These are phyloP conservation scores for Abrus precatorius DNA, from an alignment of 306 rosid genomes.

Conservation along the genomic window DNA sequence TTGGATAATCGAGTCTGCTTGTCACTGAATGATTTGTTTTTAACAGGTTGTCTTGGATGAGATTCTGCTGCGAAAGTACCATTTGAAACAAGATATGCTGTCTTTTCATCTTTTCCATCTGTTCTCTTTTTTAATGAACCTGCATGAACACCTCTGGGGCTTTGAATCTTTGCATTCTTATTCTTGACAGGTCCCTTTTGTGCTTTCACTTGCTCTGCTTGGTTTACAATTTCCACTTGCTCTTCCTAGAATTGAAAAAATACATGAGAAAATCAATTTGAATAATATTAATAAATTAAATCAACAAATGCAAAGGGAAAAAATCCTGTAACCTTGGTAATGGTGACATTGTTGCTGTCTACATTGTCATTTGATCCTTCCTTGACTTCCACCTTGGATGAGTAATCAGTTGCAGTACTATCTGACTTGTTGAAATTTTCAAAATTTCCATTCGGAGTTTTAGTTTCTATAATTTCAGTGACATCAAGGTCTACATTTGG, in stretches of 20 bases:
- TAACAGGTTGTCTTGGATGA: slow-evolving; percentile 1
- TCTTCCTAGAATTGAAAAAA: slow-evolving; percentile 59
- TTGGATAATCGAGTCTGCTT: slow-evolving; percentile 63
- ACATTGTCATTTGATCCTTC: slow-evolving; percentile 57
- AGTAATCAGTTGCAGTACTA: slow-evolving; percentile 53
- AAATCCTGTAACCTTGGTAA: slow-evolving; percentile 62
- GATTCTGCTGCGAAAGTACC: slow-evolving; percentile 47
- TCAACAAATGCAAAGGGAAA: slow-evolving; percentile 10
- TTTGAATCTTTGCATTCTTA: slow-evolving; percentile 65
- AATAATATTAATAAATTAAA: slow-evolving; percentile 18
- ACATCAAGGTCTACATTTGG: slow-evolving; percentile 49
- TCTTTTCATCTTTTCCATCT: slow-evolving; percentile 69
- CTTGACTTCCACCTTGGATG: slow-evolving; percentile 52
- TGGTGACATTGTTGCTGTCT: slow-evolving; percentile 52
- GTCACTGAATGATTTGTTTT: slow-evolving; percentile 59
- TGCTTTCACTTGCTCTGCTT: slow-evolving; percentile 53
- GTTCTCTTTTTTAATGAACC: slow-evolving; percentile 57
- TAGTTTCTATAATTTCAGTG: slow-evolving; percentile 44
- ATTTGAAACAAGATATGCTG: slow-evolving; percentile 64
- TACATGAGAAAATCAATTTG: slow-evolving; percentile 42
- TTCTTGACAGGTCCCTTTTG: slow-evolving; percentile 60
- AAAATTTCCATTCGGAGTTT: slow-evolving; percentile 56
- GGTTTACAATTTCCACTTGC: slow-evolving; percentile 54
- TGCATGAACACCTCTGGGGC: slow-evolving; percentile 54
- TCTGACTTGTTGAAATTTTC: slow-evolving; percentile 54